phyloP scores from a whole-genome alignment of 345 rosid species.

The Euclidium syriacum region DNA sequence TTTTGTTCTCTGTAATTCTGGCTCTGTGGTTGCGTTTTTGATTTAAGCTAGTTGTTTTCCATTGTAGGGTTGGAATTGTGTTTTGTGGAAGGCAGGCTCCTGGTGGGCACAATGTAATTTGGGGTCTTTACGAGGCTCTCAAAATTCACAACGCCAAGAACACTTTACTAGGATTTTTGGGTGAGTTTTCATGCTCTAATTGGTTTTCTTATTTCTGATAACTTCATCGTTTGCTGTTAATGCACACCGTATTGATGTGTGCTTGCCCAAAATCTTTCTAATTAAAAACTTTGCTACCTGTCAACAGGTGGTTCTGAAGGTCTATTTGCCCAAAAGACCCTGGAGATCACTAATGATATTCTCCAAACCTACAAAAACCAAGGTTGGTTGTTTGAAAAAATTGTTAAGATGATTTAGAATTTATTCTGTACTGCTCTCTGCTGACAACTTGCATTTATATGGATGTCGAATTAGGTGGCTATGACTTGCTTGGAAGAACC shows the following conservation, averaged over 20 bases:
- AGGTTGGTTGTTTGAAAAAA: constrained; percentile 42
- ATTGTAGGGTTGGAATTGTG: constrained; percentile 76
- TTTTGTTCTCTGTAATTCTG: constrained; percentile 1
- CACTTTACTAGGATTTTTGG: constrained; percentile 79
- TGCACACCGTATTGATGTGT: background rate
- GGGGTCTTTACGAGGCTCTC: constrained; percentile 86
- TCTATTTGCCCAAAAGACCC: constrained; percentile 83
- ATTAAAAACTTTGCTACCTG: background rate
- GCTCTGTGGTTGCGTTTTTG: background rate
- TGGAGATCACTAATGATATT: constrained; percentile 75
- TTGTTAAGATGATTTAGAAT: background rate
- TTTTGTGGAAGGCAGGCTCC: constrained; percentile 98
- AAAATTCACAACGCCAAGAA: constrained; percentile 67
- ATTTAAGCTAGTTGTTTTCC: background rate
- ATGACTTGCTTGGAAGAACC: constrained; percentile 90
- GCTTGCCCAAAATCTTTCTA: background rate
- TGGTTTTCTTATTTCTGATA: background rate
- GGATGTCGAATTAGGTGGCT: constrained; percentile 58
- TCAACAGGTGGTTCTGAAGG: constrained; percentile 92
- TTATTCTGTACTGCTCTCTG: background rate
- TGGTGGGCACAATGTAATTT: constrained; percentile 91
- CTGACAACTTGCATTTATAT: constrained; percentile 7
- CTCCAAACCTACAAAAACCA: constrained; percentile 92
- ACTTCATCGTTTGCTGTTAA: background rate
- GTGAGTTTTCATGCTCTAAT: constrained; percentile 29